Conservation (phyloP, 73 alveolate species). For the Paramecium sonneborni region DNA sequence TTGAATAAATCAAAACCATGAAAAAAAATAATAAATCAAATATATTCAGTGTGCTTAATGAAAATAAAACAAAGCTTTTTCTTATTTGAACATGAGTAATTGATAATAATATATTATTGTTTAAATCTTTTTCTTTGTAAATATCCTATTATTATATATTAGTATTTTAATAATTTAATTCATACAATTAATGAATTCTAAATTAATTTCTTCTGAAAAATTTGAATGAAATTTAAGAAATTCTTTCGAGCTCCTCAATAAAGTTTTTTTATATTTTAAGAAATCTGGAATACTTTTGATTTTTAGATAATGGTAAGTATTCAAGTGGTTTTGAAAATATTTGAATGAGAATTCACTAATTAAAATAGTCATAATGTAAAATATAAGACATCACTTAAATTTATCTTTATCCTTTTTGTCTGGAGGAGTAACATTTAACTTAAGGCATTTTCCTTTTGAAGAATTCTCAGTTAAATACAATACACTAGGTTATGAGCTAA, state of each 20-base stretch:
- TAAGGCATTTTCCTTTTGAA: too few species aligned
- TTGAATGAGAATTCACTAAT: not conserved
- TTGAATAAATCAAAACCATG: not conserved
- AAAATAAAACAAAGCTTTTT: not conserved
- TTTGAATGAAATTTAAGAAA: not conserved
- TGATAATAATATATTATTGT: not conserved
- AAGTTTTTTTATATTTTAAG: too few species aligned
- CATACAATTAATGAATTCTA: not conserved
- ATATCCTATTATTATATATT: not conserved
- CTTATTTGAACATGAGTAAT: not conserved
- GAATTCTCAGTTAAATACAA: too few species aligned
- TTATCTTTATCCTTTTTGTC: too few species aligned
- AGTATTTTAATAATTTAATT: not conserved
- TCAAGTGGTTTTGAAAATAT: not conserved
- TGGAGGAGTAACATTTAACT: too few species aligned
- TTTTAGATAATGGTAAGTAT: not conserved
- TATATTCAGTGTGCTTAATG: not conserved
- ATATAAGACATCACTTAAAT: too few species aligned
- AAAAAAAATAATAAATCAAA: not conserved
- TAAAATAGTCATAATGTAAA: too few species aligned
- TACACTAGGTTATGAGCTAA: too few species aligned
- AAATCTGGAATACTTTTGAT: too few species aligned
- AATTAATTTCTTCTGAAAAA: not conserved
- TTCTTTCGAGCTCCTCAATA: not conserved
- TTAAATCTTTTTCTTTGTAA: not conserved